Evolutionary conservation across 352 stramenopile genomes (phyloP), one percentile per base, ranked within the genome.

Genomic region (Nothophytophthora sp.): DNA sequence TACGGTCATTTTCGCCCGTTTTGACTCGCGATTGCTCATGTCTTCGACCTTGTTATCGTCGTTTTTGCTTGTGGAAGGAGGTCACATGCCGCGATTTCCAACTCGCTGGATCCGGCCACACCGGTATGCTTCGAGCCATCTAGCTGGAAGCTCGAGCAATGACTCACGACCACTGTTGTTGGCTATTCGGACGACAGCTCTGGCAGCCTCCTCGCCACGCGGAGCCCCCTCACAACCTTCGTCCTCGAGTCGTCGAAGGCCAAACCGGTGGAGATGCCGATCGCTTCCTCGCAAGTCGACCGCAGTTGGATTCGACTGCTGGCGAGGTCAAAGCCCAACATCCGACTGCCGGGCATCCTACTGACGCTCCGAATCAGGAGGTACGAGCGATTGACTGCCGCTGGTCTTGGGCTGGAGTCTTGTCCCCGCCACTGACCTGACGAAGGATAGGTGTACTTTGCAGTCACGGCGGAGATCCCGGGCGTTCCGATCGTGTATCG

Each of bases 401-500:
- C n/a, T n/a, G n/a, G n/a, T n/a, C n/a, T n/a, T 18, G 29, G 36
- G 30, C 33, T 30, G n/a, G 22, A 30, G 22, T 25, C 9, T 48
- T 13, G n/a, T 47, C 43, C 23, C n/a, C 29, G 13, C 16, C 13
- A n/a, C 44, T 65, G 54, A 65, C 49, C 55, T 65, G 44, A 69
- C 50, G 23, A 67, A 70, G 58, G 50, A 65, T 74, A 92, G 76
- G 72, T 92, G 42, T 85, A 81, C 47, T 91, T 92, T 65, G 76
- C 68, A 51, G 80, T 90, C 51, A 80, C 75, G n/a, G 54, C 70
- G 9, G 77, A 88, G 34, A 70, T 83, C 10, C 74, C 80, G 7
- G 82, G 80, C 1, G 74, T 91, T 0, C 82, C 80, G 2, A 80
- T 91, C 30, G 78, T 91, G 2, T 92, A 86, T 35, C 56, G 82